Percentiles rank a stretch among this genome's conserved stretches.
Evolutionary conservation across 305 asterid genomes (phyloP).

Genomic region (Fraxinus velutina): DNA sequence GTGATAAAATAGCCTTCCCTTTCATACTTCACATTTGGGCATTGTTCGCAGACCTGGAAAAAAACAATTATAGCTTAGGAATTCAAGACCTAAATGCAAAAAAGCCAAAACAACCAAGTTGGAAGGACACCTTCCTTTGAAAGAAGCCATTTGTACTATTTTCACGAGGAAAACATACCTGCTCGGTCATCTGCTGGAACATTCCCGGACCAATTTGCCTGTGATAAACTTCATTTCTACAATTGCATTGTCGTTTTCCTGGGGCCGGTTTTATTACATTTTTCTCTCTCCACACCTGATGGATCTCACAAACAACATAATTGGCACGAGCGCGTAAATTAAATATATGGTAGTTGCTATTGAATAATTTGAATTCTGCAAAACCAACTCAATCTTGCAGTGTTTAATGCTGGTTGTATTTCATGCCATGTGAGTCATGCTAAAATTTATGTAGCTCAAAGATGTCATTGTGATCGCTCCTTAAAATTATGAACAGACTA

Average conservation of each 20-base stretch:
- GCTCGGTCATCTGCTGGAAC: slow-evolving; percentile 99
- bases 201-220: slow-evolving; percentile 98
- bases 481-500: not conserved
- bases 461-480: not conserved
- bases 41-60: slow-evolving; percentile 86
- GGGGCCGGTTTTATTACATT: slow-evolving; percentile 83
- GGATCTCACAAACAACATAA: slow-evolving; percentile 14
- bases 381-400: slow-evolving; percentile 3
- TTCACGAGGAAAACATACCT: slow-evolving; percentile 40
- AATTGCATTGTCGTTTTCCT: slow-evolving; percentile 94
- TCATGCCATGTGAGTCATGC: not conserved
- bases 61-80: not conserved
- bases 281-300: slow-evolving; percentile 96
- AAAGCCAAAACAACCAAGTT: slow-evolving; percentile 3
- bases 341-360: slow-evolving; percentile 7
- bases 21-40: slow-evolving; percentile 91
- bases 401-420: not conserved
- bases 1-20: slow-evolving; percentile 87
- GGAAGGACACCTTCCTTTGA: not conserved
- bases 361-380: not conserved
- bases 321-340: not conserved
- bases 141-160: slow-evolving; percentile 11
- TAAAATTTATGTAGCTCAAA: not conserved
- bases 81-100: not conserved
- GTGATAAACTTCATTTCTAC: slow-evolving; percentile 97